These are phyloP conservation scores for Penstemon barbatus DNA, from an alignment of 257 asterid genomes.

Conservation along the genomic window DNA sequence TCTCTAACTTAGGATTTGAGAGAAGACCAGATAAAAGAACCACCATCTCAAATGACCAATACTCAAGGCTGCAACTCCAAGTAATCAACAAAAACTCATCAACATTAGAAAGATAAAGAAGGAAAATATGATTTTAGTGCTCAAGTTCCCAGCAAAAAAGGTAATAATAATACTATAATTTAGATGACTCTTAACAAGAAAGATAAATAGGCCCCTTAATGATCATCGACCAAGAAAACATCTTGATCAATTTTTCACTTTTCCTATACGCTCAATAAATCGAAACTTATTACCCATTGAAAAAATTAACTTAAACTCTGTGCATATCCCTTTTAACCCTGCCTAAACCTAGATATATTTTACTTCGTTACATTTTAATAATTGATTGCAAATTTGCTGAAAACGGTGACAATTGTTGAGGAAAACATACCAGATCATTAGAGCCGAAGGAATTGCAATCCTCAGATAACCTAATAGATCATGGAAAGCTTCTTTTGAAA, in stretches of 20 bases:
- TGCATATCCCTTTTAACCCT: no score
- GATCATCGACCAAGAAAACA: no score
- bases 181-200: no score
- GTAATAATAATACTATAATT: background rate
- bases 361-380: no score
- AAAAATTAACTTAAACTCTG: no score
- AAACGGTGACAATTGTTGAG: no score
- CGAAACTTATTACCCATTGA: background rate
- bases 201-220: no score
- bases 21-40: conserved; percentile 72
- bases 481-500: conserved; percentile 49
- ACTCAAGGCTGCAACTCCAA: conserved; percentile 52
- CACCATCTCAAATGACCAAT: conserved; percentile 78
- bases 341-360: no score
- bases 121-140: background rate
- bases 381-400: no score
- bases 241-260: no score
- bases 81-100: background rate
- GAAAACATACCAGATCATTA: conserved; percentile 57
- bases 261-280: background rate
- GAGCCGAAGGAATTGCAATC: conserved; percentile 69
- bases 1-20: conserved; percentile 69
- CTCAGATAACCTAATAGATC: conserved; percentile 40
- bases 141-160: background rate
- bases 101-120: background rate